A percentile compares a stretch with the other conserved stretches of the same genome.
These are phyloP conservation scores for Coniochaeta sp. DNA, from an alignment of 2,329 filamentous ascomycete genomes.

Conservation along the genomic window DNA sequence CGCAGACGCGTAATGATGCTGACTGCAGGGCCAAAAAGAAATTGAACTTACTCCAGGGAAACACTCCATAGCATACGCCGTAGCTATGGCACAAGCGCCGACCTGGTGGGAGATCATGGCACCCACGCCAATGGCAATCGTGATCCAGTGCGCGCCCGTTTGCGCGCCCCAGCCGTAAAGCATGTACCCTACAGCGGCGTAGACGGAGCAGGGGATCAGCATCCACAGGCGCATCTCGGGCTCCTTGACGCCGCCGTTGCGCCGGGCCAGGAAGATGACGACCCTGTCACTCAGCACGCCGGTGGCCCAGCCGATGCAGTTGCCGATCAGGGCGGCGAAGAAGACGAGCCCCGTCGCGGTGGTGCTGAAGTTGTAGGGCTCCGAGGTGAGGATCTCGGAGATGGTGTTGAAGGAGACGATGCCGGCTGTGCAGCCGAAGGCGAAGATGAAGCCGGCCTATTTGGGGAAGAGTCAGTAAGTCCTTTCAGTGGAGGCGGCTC, in stretches of 20 bases:
- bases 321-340: conserved; percentile 23
- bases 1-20: background rate
- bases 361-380: conserved; percentile 8
- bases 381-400: conserved; percentile 16
- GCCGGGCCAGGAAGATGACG: conserved; percentile 22
- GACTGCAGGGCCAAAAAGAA: background rate
- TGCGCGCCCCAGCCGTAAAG: conserved; percentile 29
- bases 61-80: conserved; percentile 32
- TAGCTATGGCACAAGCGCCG: conserved; percentile 27
- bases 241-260: conserved; percentile 25
- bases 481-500: background rate
- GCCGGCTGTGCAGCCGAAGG: conserved; percentile 29
- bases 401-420: conserved; percentile 31
- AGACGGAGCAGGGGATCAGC: conserved; percentile 21
- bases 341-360: conserved; percentile 17
- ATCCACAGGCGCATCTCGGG: conserved; percentile 30
- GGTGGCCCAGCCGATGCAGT: conserved; percentile 24
- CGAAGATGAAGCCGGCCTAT: conserved; percentile 28
- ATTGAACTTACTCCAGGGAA: conserved; percentile 21
- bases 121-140: conserved; percentile 25
- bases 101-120: conserved; percentile 32
- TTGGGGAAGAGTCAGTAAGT: background rate
- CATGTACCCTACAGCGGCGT: conserved; percentile 25
- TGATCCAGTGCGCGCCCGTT: conserved; percentile 22
- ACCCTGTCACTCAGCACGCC: conserved; percentile 10